Evolutionary conservation across 1,139 yeast species (phyloP), one percentile per base, ranked within the genome.

Genomic region (Arxiozyma telluris): DNA sequence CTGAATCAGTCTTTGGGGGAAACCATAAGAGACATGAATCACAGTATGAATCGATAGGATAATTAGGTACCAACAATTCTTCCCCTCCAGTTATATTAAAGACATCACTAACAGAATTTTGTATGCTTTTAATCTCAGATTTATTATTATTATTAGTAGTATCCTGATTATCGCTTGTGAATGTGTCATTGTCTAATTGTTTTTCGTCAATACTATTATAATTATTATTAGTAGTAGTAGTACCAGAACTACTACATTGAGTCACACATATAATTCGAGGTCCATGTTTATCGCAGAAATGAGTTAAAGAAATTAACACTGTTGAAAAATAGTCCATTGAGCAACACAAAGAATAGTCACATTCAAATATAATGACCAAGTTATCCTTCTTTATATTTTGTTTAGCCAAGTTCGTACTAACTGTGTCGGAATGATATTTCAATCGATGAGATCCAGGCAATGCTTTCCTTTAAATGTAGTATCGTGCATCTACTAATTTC

Each of bases 211-310:
- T 20, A 3, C 8, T 25, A 38, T 15, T 41, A 38, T 20, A 8
- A 23, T 20, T 15, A 39, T 18, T 27, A 27, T 20, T 20, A 11
- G n/a, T 48, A 27, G 30, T 2, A 27, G 30, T 27, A 27, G 2
- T 42, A 21, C 18, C 20, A 12, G 18, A 22, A 21, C 27, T 27
- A 23, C 52, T 30, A 20, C 50, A 46, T 63, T 86, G 93, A 0
- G 95, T 85, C 61, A 91, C 87, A 63, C 84, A 70, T n/a, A 88
- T 76, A 49, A 84, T 78, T 20, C 84, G 76, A 0, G 96, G 96
- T 0, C 96, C 96, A 65, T 88, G 96, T 39, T 84, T 76, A 69
- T 88, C 96, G 69, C 96, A 88, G 66, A 87, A 88, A 64, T 87
- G 96, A 0, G 90, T 86, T 55, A 87, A 67, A 48, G 89, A 79